Base-by-base conservation (phyloP, 208 protist genomes). In the Trichomonas vaginalis region DNA sequence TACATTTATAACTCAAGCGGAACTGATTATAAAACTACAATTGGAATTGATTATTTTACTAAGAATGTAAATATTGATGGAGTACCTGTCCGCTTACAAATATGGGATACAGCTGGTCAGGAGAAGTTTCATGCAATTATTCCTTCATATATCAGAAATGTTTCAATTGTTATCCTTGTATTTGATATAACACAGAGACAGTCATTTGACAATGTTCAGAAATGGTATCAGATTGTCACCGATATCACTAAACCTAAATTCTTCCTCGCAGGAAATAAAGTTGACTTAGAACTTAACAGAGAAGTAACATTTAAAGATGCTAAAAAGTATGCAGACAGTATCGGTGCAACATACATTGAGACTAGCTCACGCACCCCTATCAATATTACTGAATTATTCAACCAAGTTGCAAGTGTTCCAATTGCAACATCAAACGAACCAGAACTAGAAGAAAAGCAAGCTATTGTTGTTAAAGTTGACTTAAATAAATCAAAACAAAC, bases 1-100 rank as follows among this genome's bases (percentile, higher is more conserved):
- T 61, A 56, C 56, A 80, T 48, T 40, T 99, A 99, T 96, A 98
- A 99, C 97, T 98, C 98, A 35, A 99, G 99, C 95, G 98, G 99
- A 95, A 97, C 82, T 51, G 97, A 95, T 15, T n/a, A 95, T 56
- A 39, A 95, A 95, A 45, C 86, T 39, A 95, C 86, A 95, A 95
- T 95, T 17, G 86, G 86, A 21, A 95, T 95, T 39, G 45, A 95
- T 95, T 95, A 56, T 95, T 95, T 95, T 39, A 37, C 86, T 21
- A 95, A 95, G 56, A 56, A 17, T 39, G 17, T 95, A 39, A 45
- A 12, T 10, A 12, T 40, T 56, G 86, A n/a, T 21, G 45, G 56
- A 37, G 14, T 4, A 61, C n/a, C 8, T 0, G n/a, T 95, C 8
- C 1, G 45, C 1, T n/a, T 95, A 23, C 86, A 95, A 95, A 61